Evolutionary conservation across 2,329 filamentous ascomycete genomes (phyloP), one percentile per base, ranked within the genome.

Genomic region (Ceratocystis cubensis): DNA sequence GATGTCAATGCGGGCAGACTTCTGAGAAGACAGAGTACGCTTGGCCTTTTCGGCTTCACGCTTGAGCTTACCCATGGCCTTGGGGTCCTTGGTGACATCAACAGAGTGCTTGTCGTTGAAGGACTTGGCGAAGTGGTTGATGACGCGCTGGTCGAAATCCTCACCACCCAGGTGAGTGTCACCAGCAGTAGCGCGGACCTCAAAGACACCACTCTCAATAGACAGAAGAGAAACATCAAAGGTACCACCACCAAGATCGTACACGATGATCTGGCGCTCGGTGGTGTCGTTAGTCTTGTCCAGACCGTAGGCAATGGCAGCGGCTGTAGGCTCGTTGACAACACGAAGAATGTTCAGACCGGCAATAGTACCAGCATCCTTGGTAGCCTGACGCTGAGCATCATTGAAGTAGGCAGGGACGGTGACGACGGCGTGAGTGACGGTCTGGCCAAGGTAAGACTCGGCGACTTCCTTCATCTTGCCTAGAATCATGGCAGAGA

Each of bases 41-140:
- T 99, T 99, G 80, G 94, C 94, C 87, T 96, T 96, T 80, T 99
- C 94, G 72, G 94, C 93, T 80, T 97, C 94, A 74, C 94, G 92
- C 90, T 97, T 97, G 73, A 99, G 86, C 83, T 97, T 99, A 81
- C 92, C 91, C 92, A 97, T 97, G 71, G 93, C 88, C 89, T 96
- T 96, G 71, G 88, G 80, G 75, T 97, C 91, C 83, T 95, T 95
- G 80, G 87, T 89, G 76, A 97, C 85, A 73, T 99, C 91, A 72
- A 95, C 91, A 73, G 79, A 80, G 83, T 96, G 84, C 85, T 96
- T 94, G 88, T 96, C 96, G 88, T 97, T 97, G 87, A 96, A 97
- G 73, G 66, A 65, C 88, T 97, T 96, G 82, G 88, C 87, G 76
- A 97, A 91, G 86, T 93, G 84, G 83, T 89, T 91, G 82, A 97